Evolutionary conservation across 2,329 filamentous ascomycete genomes (phyloP).

Genomic region (Nothophaeocryptopus gaeumannii): DNA sequence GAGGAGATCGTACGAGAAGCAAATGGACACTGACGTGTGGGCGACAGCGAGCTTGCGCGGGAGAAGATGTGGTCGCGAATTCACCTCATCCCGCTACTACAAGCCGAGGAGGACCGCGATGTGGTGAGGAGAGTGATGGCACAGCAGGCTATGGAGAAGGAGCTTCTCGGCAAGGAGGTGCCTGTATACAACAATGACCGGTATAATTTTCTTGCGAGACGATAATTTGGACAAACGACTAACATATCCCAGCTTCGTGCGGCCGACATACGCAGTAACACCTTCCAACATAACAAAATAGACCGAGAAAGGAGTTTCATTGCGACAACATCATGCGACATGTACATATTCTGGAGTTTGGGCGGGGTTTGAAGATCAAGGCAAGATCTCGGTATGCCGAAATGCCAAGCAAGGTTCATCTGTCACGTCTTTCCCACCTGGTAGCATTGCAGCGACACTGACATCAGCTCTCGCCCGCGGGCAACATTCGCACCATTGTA

Average conservation of each 20-base stretch:
- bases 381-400: neutral
- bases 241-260: constrained; percentile 62
- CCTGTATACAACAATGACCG: constrained; percentile 86
- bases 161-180: constrained; percentile 77
- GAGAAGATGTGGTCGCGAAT: constrained; percentile 99
- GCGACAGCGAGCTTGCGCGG: constrained; percentile 76
- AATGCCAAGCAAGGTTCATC: constrained; percentile 4
- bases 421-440: no score
- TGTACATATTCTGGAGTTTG: constrained; percentile 12
- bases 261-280: constrained; percentile 73
- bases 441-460: no score
- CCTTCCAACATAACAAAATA: constrained; percentile 61
- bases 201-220: constrained; percentile 52
- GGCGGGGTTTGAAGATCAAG: neutral
- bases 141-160: constrained; percentile 85
- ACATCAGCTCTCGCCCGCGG: no score
- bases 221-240: constrained; percentile 1
- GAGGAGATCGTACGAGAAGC: neutral
- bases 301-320: neutral
- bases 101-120: constrained; percentile 96
- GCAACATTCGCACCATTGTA: no score
- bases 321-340: neutral
- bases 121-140: constrained; percentile 83
- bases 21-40: constrained; percentile 15
- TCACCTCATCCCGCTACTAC: constrained; percentile 86